Percentiles rank a stretch among this genome's conserved stretches.
Evolutionary conservation across 441 rosid species (phyloP).

Genomic region (Manihot esculenta): DNA sequence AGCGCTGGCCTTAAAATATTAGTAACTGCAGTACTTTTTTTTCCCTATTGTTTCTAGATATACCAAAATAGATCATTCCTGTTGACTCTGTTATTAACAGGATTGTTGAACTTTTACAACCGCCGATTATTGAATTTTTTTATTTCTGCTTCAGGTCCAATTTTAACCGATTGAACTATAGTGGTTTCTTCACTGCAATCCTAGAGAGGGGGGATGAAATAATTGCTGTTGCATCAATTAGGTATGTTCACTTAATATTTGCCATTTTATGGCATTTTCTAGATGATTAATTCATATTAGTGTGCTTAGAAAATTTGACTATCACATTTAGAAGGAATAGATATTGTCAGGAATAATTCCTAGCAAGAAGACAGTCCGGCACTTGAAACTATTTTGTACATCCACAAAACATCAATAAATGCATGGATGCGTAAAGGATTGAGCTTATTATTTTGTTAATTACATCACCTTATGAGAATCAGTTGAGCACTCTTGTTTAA

Average conservation of each 20-base stretch:
- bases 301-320: neutral
- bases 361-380: too few relatives aligned
- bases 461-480: neutral
- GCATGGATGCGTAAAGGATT: neutral
- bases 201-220: constrained; percentile 89
- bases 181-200: constrained; percentile 72
- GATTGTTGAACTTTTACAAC: constrained; percentile 2
- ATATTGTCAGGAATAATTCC: neutral
- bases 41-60: neutral
- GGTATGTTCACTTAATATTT: constrained; percentile 43
- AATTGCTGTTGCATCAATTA: constrained; percentile 78
- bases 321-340: constrained; percentile 11
- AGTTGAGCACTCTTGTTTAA: neutral
- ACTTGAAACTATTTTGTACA: too few relatives aligned
- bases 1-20: neutral
- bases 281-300: constrained; percentile 14
- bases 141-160: constrained; percentile 65
- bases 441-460: neutral
- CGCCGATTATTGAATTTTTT: constrained; percentile 13
- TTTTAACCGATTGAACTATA: constrained; percentile 68
- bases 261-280: constrained; percentile 10
- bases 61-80: neutral
- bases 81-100: neutral
- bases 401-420: neutral
- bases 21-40: neutral